Base-by-base conservation (phyloP, 2,329 filamentous ascomycete genomes). In the Zelopaecilomyces penicillatus region DNA sequence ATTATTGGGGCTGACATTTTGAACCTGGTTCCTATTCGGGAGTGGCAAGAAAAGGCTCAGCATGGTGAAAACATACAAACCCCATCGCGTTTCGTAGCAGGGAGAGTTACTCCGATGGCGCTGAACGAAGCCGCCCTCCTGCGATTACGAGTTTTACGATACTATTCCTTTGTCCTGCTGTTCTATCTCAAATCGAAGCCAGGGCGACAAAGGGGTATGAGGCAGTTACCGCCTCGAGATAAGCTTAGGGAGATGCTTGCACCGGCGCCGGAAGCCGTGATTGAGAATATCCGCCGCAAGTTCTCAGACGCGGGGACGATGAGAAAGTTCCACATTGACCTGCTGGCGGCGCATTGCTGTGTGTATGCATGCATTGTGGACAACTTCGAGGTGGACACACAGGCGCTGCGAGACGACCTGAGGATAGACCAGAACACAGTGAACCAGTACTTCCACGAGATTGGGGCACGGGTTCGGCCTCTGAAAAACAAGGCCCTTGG, bases 261-360 rank as follows among this genome's bases (percentile, higher is more conserved):
- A 1, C 74, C 75, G 0, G 76, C 78, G 5, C 77, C 80, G 0
- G 75, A 80, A 49, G 67, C 72, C 1, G 74, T 90, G 6, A 67
- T 87, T 33, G 80, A 84, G 55, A 75, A 72, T 49, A 80, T 88
- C 30, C 74, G 81, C 44, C 74, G 81, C 56, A 85, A 80, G 54
- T 91, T 90, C 58, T 79, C 80, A 1, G 73, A 81, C 36, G 70
- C 65, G 31, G 75, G 75, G 26, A 71, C 77, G 47, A 78, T 91
- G 65, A 75, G 79, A 44, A 87, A 85, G 58, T 85, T 80, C 67
- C 79, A 88, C 59, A 66, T 74, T 30, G 84, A 91, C 58, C 72
- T 87, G 50, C 65, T 90, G 30, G 79, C 82, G 56, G 87, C 85
- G 11, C 83, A 89, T 63, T 78, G 85, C 56, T 84, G 81, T 54